These are phyloP conservation scores for Eudorina sp. DNA, from an alignment of 139 green algal species.

Conservation along the genomic window DNA sequence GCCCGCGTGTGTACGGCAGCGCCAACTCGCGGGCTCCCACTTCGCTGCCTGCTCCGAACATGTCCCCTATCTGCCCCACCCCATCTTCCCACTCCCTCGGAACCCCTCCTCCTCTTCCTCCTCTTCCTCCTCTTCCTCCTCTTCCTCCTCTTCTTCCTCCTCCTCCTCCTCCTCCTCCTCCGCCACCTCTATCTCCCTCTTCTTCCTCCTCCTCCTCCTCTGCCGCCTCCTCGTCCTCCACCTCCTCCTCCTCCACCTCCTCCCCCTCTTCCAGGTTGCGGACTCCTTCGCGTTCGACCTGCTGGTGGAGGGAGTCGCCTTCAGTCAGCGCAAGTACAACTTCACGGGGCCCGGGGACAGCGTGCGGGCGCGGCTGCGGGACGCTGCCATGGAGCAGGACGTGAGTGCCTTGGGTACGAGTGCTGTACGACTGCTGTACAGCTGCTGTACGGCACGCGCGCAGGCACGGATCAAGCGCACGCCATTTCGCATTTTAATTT, in stretches of 20 bases:
- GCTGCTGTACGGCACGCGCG: too few species aligned
- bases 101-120: not conserved
- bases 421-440: too few species aligned
- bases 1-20: too few species aligned
- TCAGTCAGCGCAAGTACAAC: constrained; percentile 47
- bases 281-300: constrained; percentile 60
- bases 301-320: constrained; percentile 66
- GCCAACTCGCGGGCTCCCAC: too few species aligned
- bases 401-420: constrained; percentile 21
- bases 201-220: too few species aligned
- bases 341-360: constrained; percentile 29
- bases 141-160: not conserved
- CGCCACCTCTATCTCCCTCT: not conserved
- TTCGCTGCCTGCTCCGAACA: too few species aligned
- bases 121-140: not conserved
- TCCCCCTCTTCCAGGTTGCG: not conserved
- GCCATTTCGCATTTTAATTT: not conserved
- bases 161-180: not conserved
- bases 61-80: not conserved
- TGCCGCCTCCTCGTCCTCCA: not conserved
- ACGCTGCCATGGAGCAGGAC: constrained; percentile 34
- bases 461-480: too few species aligned
- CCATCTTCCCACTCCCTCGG: not conserved
- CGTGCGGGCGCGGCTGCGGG: constrained; percentile 42
- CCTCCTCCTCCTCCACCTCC: not conserved